Conservation (phyloP, 805 yeast genomes). For the Cyberlindnera galapagoensis region DNA sequence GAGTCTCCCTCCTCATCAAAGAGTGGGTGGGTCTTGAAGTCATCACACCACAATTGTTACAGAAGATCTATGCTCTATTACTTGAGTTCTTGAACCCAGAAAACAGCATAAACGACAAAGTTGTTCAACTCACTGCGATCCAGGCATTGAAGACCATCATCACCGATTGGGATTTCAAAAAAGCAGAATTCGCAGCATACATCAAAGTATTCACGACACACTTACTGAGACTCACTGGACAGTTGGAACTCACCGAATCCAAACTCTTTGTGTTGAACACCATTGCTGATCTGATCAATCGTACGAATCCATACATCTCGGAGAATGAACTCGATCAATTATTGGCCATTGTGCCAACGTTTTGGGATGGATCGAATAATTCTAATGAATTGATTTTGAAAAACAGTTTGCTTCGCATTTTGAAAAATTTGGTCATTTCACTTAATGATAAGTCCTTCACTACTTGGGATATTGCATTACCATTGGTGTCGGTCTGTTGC, state of each 20-base stretch:
- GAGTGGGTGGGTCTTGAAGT: conserved; percentile 77
- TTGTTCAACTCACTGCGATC: conserved; percentile 72
- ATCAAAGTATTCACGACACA: conserved; percentile 44
- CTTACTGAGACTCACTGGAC: conserved; percentile 43
- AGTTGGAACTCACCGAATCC: conserved; percentile 60
- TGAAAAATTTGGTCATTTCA: conserved; percentile 50
- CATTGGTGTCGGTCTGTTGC: conserved; percentile 56
- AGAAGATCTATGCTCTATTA: conserved; percentile 53
- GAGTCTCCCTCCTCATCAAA: conserved; percentile 67
- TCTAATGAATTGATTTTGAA: conserved; percentile 41
- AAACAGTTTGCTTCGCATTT: conserved; percentile 45
- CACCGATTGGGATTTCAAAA: conserved; percentile 84
- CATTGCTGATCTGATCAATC: conserved; percentile 52
- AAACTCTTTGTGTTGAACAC: conserved; percentile 69
- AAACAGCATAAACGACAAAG: conserved; percentile 56
- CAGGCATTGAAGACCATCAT: conserved; percentile 62
- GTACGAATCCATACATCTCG: conserved; percentile 59
- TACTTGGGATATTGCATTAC: conserved; percentile 52
- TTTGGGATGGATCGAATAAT: conserved; percentile 61
- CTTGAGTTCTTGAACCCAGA: conserved; percentile 39
- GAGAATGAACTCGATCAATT: conserved; percentile 44
- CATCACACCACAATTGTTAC: conserved; percentile 45
- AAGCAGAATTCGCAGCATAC: conserved; percentile 60
- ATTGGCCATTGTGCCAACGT: conserved; percentile 53
- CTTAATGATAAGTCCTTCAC: conserved; percentile 45